Base-by-base conservation (phyloP, 1,284 basidiomycete species). In the Chalciporus piperatoides region DNA sequence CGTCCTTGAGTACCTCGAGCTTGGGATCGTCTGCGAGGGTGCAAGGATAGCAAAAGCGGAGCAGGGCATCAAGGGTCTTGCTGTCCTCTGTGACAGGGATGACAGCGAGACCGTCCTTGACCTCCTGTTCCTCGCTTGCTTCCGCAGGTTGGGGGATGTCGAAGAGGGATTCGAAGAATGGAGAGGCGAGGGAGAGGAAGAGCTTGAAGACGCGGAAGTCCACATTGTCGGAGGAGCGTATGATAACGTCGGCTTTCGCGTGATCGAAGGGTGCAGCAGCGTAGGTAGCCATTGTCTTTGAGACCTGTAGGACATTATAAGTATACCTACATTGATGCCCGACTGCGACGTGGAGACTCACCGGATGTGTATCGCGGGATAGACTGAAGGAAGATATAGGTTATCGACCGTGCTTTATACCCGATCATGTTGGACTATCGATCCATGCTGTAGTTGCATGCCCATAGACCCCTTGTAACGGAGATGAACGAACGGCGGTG, bases 181-280 rank as follows among this genome's bases (percentile, higher is more conserved):
- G 69, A 2, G 76, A 78, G 3, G 75, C 69, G 24, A 74, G 61
- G 21, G 71, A 67, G 11, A 78, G 64, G 25, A 74, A 65, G 24
- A 71, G 56, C 48, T 71, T 73, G 67, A 75, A 74, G n/a, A 72
- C 67, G 15, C 59, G 65, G 55, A 78, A 76, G 52, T 75, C 70
- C 36, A 71, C 63, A 43, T 69, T 63, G 57, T 79, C 77, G 12
- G 74, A 73, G 2, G 76, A 76, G 40, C 72, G 70, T 19, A 80
- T 56, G 39, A 74, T 67, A 30, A 78, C 56, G 52, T 78, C 77
- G 15, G 53, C 53, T 43, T 55, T 55, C 14, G 44, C 19, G 4
- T 66, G 65, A 32, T 66, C 39, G n/a, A 65, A 65, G 1, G 62
- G 61, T 4, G 54, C 15, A 12, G 46, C 17, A n/a, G 61, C 56